Percentiles rank a stretch among this genome's conserved stretches.
Conservation (phyloP, 257 asterid genomes). For the Ophiorrhiza pumila region DNA sequence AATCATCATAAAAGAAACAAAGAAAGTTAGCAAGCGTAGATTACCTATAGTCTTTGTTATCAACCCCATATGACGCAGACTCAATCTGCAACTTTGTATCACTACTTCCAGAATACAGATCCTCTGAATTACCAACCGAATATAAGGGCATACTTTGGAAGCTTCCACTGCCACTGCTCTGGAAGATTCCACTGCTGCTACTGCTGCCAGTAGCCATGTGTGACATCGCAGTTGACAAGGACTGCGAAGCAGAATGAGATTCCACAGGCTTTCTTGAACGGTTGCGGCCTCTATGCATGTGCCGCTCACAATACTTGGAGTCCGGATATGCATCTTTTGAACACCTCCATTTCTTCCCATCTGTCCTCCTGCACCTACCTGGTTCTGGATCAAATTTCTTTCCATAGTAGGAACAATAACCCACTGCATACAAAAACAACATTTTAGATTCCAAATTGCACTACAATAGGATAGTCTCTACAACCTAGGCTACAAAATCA, state of each 20-base stretch:
- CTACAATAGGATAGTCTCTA: neutral
- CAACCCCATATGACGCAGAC: conserved; percentile 53
- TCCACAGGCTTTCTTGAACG: conserved; percentile 99
- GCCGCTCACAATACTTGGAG: conserved; percentile 99
- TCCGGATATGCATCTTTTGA: conserved; percentile 92
- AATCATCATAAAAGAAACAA: neutral
- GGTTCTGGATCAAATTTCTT: conserved; percentile 95
- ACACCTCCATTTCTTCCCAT: conserved; percentile 99
- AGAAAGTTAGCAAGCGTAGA: neutral
- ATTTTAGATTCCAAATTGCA: conserved; percentile 14
- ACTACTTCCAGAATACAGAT: conserved; percentile 56
- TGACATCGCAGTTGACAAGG: conserved; percentile 61
- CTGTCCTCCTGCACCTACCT: conserved; percentile 97
- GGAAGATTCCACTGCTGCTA: conserved; percentile 46
- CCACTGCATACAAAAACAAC: conserved; percentile 49
- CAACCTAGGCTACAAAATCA: conserved; percentile 5
- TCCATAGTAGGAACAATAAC: conserved; percentile 88
- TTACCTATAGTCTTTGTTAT: conserved; percentile 77
- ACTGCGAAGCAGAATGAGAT: conserved; percentile 80
- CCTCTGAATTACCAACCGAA: conserved; percentile 55
- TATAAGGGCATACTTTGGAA: conserved; percentile 58
- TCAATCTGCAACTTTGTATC: conserved; percentile 77
- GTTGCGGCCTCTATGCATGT: conserved; percentile 99
- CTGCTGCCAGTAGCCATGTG: conserved; percentile 55
- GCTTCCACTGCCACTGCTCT: conserved; percentile 54